phyloP scores from a whole-genome alignment of 2,329 filamentous ascomycete species.

The Niveomyces coronatus region DNA sequence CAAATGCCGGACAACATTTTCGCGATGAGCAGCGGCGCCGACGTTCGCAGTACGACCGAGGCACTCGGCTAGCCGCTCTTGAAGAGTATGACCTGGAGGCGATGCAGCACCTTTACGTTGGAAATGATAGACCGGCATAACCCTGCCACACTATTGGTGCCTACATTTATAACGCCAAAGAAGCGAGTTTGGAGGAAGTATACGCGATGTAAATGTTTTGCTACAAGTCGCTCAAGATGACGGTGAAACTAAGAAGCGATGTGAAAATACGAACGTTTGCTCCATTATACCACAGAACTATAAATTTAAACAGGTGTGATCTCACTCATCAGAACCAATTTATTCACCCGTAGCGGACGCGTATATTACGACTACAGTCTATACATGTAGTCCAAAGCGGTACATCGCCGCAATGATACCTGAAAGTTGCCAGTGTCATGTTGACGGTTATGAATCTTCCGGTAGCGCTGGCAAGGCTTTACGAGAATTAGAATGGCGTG shows the following conservation, averaged over 20 bases:
- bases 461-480: slow-evolving; percentile 35
- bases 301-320: too few species aligned
- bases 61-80: slow-evolving; percentile 60
- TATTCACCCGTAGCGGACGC: too few species aligned
- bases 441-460: slow-evolving; percentile 20
- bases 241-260: too few species aligned
- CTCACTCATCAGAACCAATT: too few species aligned
- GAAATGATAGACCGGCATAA: slow-evolving; percentile 3
- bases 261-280: too few species aligned
- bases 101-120: slow-evolving; percentile 28
- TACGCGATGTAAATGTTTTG: not conserved
- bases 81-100: slow-evolving; percentile 50
- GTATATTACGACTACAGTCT: too few species aligned
- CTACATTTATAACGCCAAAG: slow-evolving; percentile 4
- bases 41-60: slow-evolving; percentile 71
- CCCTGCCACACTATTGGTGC: not conserved
- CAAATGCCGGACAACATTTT: slow-evolving; percentile 62
- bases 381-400: not conserved
- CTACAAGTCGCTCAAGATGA: too few species aligned
- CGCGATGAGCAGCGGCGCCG: slow-evolving; percentile 67
- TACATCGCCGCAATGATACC: not conserved
- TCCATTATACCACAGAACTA: too few species aligned
- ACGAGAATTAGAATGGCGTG: slow-evolving; percentile 18
- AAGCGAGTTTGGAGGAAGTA: not conserved
- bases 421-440: not conserved